Conservation (phyloP, 129 eudicot genomes). For the Chrysanthemum makinoi region DNA sequence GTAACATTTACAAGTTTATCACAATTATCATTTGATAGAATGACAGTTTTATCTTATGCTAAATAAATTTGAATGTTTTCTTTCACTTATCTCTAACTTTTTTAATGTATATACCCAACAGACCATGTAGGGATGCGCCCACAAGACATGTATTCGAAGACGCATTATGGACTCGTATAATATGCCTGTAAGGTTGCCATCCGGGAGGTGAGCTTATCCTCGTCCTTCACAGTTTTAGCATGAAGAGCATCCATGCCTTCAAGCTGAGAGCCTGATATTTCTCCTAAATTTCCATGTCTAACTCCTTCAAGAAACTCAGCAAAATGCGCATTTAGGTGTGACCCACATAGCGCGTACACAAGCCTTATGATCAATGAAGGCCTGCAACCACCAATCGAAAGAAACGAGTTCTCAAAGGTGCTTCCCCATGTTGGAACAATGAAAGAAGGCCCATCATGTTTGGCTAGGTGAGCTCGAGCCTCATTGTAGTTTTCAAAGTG, state of each 20-base stretch:
- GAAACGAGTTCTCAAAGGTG: conserved; percentile 42
- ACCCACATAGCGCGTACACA: conserved; percentile 35
- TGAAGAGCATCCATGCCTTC: conserved; percentile 40
- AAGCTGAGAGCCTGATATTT: conserved; percentile 37
- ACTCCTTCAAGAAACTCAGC: conserved; percentile 34
- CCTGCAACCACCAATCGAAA: conserved; percentile 50
- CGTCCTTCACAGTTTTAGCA: conserved; percentile 38
- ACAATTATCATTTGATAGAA: too few species aligned
- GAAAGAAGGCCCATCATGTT: conserved; percentile 35
- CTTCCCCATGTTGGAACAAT: conserved; percentile 47
- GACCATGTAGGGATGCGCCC: neutral
- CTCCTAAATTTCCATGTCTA: conserved; percentile 38
- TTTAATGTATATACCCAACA: too few species aligned
- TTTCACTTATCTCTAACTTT: too few species aligned
- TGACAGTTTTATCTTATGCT: too few species aligned
- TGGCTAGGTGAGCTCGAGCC: conserved; percentile 31
- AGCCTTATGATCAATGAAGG: conserved; percentile 30
- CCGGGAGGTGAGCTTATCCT: conserved; percentile 31
- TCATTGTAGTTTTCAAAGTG: conserved; percentile 44
- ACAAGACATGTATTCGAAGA: neutral
- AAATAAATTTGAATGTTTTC: too few species aligned
- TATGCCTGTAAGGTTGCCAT: conserved; percentile 50
- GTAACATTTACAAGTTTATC: too few species aligned
- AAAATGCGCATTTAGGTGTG: conserved; percentile 27
- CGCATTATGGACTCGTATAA: conserved; percentile 4